phyloP scores from a whole-genome alignment of 2,329 filamentous ascomycete species.

The Lasiodiplodia sp. region DNA sequence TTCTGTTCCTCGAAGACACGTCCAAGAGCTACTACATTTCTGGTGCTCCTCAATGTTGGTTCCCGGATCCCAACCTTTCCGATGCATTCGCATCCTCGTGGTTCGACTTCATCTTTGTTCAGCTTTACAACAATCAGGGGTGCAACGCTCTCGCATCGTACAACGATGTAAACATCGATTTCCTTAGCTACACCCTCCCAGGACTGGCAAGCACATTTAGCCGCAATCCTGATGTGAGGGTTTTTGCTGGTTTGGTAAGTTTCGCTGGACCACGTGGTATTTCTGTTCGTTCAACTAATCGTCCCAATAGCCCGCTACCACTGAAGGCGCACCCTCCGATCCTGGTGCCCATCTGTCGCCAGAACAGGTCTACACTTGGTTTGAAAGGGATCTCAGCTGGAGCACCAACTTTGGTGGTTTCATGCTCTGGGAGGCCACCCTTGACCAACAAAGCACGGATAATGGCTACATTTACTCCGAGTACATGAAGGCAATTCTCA shows the following conservation, averaged over 20 bases:
- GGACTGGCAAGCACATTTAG: slow-evolving; percentile 33
- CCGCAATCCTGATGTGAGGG: slow-evolving; percentile 53
- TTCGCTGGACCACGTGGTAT: neutral
- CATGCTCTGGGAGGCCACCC: slow-evolving; percentile 66
- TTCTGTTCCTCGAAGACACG: slow-evolving; percentile 44
- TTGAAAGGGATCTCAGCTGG: slow-evolving; percentile 42
- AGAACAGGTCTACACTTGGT: slow-evolving; percentile 53
- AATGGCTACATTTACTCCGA: slow-evolving; percentile 54
- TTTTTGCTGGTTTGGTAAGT: slow-evolving; percentile 59
- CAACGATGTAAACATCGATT: slow-evolving; percentile 34
- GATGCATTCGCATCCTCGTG: slow-evolving; percentile 60
- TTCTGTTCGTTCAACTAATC: neutral
- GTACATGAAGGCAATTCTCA: slow-evolving; percentile 53
- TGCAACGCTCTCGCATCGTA: slow-evolving; percentile 59
- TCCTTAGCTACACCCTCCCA: slow-evolving; percentile 42
- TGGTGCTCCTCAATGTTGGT: slow-evolving; percentile 74
- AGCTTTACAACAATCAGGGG: slow-evolving; percentile 69
- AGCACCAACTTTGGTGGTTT: slow-evolving; percentile 62
- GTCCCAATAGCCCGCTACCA: slow-evolving; percentile 35
- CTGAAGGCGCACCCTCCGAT: slow-evolving; percentile 36
- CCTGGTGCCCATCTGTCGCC: slow-evolving; percentile 57
- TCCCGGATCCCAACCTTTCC: slow-evolving; percentile 66
- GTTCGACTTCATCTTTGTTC: slow-evolving; percentile 68
- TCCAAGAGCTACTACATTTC: slow-evolving; percentile 65
- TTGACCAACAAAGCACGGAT: slow-evolving; percentile 54